Base-by-base conservation (phyloP, 495 filamentous ascomycete genomes). In the Penicillium odoratum region DNA sequence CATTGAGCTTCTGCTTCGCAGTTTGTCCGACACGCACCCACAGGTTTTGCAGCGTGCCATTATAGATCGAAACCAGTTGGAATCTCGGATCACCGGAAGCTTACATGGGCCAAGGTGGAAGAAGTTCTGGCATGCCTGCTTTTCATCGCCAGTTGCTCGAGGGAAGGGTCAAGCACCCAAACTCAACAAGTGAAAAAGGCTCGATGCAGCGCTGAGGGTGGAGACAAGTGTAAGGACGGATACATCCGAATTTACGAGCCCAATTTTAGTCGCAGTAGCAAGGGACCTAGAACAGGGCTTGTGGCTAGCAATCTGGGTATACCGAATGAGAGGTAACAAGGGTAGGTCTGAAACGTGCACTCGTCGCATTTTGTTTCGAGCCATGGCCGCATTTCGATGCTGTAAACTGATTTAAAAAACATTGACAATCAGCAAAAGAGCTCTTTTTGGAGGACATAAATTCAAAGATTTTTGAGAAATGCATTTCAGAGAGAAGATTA, bases 401-500 rank as follows among this genome's bases (percentile, higher is more conserved):
- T 36, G 7, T 9, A 9, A 13, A 13, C 10, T 16, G 38, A 40
- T 40, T 40, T 40, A 2, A n/a, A 40, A 15, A 16, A 15, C n/a
- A 40, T 13, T 16, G 13, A 16, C 13, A 40, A n/a, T 40, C 4
- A 40, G 38, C 7, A 40, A 40, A 13, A 15, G 38, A 40, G 15
- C 38, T 5, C 2, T 3, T 40, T 7, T 5, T 13, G 7, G 15
- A 3, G 3, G 9, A n/a, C 4, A 5, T n/a, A 40, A 4, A 40
- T 4, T 5, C 15, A n/a, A 16, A 8, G 40, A 25, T 21, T 13
- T 8, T 18, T 26, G 1, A 26, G 13, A 36, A 25, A 16, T 34
- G 16, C 31, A 7, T 36, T 18, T 64, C 62, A 64, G 62, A 64
- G 62, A 64, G 62, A 64, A 64, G 62, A 65, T 62, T 62, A 62